Evolutionary conservation across 208 protist genomes (phyloP), one percentile per base, ranked within the genome.

Genomic region (Perkinsela sp.): DNA sequence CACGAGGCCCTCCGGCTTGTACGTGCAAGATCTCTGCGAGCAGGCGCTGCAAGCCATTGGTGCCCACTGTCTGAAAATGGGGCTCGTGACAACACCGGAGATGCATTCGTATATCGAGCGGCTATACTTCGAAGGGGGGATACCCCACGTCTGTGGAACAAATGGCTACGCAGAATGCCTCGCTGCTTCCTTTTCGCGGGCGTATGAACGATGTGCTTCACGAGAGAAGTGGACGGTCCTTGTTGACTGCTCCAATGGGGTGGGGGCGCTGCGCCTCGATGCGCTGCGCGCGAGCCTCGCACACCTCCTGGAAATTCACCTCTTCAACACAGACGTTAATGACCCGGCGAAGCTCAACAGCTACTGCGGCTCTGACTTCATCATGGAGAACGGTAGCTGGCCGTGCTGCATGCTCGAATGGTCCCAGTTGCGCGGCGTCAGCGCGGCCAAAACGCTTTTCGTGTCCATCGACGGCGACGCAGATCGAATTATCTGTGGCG

Each of bases 381-480:
- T 57, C 89, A 1, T 78, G 93, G 73, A 75, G 78, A 67, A 67
- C 70, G 57, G 67, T 77, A 78, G 73, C 13, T 57, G 13, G 40
- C 6, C n/a, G n/a, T n/a, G n/a, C n/a, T n/a, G n/a, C n/a, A n/a
- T n/a, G n/a, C n/a, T n/a, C n/a, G n/a, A n/a, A n/a, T n/a, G n/a
- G n/a, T n/a, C n/a, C n/a, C n/a, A n/a, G n/a, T n/a, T n/a, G n/a
- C n/a, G n/a, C n/a, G n/a, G n/a, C n/a, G n/a, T n/a, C n/a, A 32
- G 31, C 1, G 28, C 66, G 31, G 72, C 71, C 31, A 1, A 31
- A 31, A 28, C 0, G n/a, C 31, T 77, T 22, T 28, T 40, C 16
- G 28, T 68, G 29, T 85, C 81, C 15, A 70, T 96, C 29, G 93
- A 96, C 69, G 93, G 93, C 30, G 93, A 96, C 77, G 88, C 87